Evolutionary conservation across 495 filamentous ascomycete genomes (phyloP).

Genomic region (Tetracladium marchalianum): DNA sequence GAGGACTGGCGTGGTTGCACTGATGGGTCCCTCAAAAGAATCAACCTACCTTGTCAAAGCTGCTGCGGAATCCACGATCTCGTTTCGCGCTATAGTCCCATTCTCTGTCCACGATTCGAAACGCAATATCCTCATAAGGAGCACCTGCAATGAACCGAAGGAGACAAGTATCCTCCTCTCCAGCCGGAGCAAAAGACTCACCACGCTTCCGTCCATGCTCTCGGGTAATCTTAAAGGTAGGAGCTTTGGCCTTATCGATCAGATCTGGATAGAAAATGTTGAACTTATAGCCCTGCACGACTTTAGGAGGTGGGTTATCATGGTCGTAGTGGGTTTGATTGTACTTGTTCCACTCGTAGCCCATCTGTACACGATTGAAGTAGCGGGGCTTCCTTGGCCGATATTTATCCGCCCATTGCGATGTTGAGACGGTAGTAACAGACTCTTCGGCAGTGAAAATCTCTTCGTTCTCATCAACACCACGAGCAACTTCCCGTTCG

Average conservation of each 20-base stretch:
- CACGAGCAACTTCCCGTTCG: slow-evolving; percentile 86
- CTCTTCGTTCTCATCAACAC: slow-evolving; percentile 88
- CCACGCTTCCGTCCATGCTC: slow-evolving; percentile 82
- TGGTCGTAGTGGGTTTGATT: slow-evolving; percentile 99
- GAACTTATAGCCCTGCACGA: slow-evolving; percentile 98
- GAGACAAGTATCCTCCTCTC: slow-evolving; percentile 93
- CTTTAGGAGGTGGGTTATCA: slow-evolving; percentile 95
- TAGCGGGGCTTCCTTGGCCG: slow-evolving; percentile 90
- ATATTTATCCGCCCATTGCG: slow-evolving; percentile 84
- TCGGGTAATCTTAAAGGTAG: slow-evolving; percentile 89
- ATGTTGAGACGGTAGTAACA: slow-evolving; percentile 50
- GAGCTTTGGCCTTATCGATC: slow-evolving; percentile 91
- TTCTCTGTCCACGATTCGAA: slow-evolving; percentile 96
- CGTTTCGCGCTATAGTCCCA: slow-evolving; percentile 98
- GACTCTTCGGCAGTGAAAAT: slow-evolving; percentile 90
- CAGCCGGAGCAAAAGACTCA: slow-evolving; percentile 89
- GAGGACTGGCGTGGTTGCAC: not conserved
- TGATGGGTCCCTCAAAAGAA: not conserved
- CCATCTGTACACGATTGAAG: slow-evolving; percentile 98
- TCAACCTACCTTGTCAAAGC: slow-evolving; percentile 84
- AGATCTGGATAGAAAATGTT: slow-evolving; percentile 99
- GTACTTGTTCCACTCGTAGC: slow-evolving; percentile 99
- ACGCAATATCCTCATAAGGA: slow-evolving; percentile 95
- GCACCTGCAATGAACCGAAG: slow-evolving; percentile 94
- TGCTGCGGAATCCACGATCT: slow-evolving; percentile 90